phyloP scores from a whole-genome alignment of 2,329 filamentous ascomycete genomes.

The Whalleya microplaca region DNA sequence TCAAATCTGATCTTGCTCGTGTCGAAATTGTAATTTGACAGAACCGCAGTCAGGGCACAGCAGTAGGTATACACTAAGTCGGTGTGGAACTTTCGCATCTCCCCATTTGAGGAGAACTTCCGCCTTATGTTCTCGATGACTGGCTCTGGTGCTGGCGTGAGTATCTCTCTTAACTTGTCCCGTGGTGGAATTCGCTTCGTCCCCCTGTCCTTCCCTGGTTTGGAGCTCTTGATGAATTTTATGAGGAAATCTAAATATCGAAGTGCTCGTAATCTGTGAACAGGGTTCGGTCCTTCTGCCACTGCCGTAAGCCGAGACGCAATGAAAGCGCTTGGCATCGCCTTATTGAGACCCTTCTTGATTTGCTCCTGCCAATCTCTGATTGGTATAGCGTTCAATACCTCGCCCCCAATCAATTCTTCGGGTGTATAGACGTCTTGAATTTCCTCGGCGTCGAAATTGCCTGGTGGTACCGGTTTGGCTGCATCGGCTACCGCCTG shows the following conservation, averaged over 20 bases:
- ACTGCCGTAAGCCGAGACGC: slow-evolving; percentile 62
- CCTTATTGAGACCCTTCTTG: slow-evolving; percentile 60
- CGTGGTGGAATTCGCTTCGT: slow-evolving; percentile 59
- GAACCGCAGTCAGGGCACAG: slow-evolving; percentile 69
- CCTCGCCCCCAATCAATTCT: slow-evolving; percentile 67
- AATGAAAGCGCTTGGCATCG: slow-evolving; percentile 65
- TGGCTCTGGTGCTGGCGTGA: slow-evolving; percentile 61
- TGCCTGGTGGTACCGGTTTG: slow-evolving; percentile 74
- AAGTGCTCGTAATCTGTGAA: slow-evolving; percentile 59
- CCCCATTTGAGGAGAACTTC: slow-evolving; percentile 67
- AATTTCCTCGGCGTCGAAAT: slow-evolving; percentile 67
- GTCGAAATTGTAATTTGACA: slow-evolving; percentile 76
- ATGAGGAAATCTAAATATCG: slow-evolving; percentile 64
- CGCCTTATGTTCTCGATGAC: slow-evolving; percentile 69
- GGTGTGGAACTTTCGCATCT: slow-evolving; percentile 71
- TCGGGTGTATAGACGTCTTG: slow-evolving; percentile 74
- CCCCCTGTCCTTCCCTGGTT: slow-evolving; percentile 50
- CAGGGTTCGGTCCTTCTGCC: slow-evolving; percentile 57
- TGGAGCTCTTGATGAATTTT: slow-evolving; percentile 54
- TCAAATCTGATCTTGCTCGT: slow-evolving; percentile 72
- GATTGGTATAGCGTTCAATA: slow-evolving; percentile 69
- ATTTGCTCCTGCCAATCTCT: slow-evolving; percentile 74
- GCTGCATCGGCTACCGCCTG: slow-evolving; percentile 66
- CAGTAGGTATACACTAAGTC: slow-evolving; percentile 76
- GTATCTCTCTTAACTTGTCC: slow-evolving; percentile 62